Evolutionary conservation across 305 asterid species (phyloP).

Genomic region (Fraxinus sp.): DNA sequence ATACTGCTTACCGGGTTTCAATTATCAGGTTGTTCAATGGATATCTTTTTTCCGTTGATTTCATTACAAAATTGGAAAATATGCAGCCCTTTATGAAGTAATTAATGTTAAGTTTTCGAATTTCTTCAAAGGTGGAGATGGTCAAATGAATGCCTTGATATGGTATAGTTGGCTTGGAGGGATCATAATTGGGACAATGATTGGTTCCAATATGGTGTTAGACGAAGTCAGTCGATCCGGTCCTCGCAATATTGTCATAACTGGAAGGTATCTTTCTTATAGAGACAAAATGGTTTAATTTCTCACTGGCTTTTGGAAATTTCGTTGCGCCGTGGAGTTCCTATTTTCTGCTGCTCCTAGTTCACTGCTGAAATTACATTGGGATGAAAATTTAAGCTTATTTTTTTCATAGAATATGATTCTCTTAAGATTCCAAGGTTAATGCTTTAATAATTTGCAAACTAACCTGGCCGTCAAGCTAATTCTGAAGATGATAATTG

Average conservation of each 20-base stretch:
- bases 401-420: background rate
- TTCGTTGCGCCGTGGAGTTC: background rate
- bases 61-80: background rate
- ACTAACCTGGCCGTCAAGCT: background rate
- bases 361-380: background rate
- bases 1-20: conserved; percentile 79
- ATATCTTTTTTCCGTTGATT: background rate
- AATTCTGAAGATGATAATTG: background rate
- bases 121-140: conserved; percentile 66
- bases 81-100: background rate
- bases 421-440: background rate
- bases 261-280: conserved; percentile 69
- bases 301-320: background rate
- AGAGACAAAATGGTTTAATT: background rate
- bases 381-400: background rate
- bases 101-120: conserved; percentile 16
- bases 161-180: conserved; percentile 99
- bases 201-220: conserved; percentile 89
- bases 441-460: background rate
- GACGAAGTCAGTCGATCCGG: conserved; percentile 93
- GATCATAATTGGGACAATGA: conserved; percentile 86
- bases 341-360: background rate
- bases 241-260: conserved; percentile 88
- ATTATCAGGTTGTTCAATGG: conserved; percentile 64
- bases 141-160: conserved; percentile 73